A percentile compares a stretch with the other conserved stretches of the same genome.
These are phyloP conservation scores for Colletotrichum kahawae DNA, from an alignment of 2,329 filamentous ascomycete genomes.

Conservation along the genomic window DNA sequence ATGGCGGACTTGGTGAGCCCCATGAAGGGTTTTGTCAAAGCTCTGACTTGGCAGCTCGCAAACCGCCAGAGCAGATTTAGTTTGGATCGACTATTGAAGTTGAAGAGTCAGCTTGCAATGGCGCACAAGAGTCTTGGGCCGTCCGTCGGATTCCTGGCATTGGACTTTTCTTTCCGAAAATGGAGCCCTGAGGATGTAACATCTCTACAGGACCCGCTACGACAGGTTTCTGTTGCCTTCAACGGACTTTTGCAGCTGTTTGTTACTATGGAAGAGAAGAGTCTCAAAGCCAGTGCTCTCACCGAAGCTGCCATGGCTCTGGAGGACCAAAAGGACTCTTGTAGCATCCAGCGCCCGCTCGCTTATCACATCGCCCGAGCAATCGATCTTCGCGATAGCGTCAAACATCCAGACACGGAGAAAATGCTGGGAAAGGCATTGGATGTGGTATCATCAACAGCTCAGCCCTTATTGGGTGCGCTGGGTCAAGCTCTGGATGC, in stretches of 20 bases:
- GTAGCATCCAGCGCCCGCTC: background rate
- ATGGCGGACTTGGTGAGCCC: background rate
- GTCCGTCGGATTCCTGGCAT: background rate
- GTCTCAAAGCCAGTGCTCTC: background rate
- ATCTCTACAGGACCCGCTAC: background rate
- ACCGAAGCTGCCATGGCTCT: background rate
- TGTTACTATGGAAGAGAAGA: background rate
- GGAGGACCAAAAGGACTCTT: background rate
- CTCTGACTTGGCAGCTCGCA: background rate
- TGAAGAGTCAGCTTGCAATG: background rate
- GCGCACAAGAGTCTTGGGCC: background rate
- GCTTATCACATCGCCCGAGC: background rate
- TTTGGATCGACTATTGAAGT: background rate
- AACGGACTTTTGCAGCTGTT: background rate
- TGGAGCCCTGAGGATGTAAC: background rate
- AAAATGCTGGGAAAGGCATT: background rate
- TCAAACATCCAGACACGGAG: background rate
- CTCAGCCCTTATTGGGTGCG: rapidly evolving
- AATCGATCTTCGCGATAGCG: background rate
- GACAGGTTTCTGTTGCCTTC: background rate
- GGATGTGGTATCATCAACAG: background rate
- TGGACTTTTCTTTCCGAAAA: background rate
- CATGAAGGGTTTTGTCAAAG: background rate
- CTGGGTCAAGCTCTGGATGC: background rate
- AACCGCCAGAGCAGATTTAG: background rate